These are phyloP conservation scores for Dictyostelium purpureum DNA, from an alignment of 78 protist species.

Conservation along the genomic window DNA sequence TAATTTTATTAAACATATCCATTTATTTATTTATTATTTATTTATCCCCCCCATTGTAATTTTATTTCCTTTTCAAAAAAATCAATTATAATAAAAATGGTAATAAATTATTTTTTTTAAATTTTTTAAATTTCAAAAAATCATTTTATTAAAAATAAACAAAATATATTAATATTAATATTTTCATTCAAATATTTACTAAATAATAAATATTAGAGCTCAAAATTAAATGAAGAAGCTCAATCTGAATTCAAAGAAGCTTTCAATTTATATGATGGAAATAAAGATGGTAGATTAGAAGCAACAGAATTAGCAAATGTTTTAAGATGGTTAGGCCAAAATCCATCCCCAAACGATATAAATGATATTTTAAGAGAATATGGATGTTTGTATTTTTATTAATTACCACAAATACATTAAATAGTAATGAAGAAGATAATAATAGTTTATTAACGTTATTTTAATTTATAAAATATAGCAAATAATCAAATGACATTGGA, in stretches of 20 bases:
- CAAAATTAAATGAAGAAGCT: constrained; percentile 74
- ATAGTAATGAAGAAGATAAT: not conserved
- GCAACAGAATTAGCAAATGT: constrained; percentile 34
- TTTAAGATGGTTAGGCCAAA: constrained; percentile 71
- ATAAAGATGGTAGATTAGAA: constrained; percentile 75
- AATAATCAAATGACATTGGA: constrained; percentile 26
- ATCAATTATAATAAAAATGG: not conserved
- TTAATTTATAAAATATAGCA: not conserved
- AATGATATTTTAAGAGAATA: constrained; percentile 55
- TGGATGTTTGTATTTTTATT: constrained; percentile 44
- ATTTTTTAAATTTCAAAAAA: too few species aligned
- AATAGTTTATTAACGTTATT: not conserved
- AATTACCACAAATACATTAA: not conserved
- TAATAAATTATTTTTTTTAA: too few species aligned
- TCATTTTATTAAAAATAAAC: too few species aligned
- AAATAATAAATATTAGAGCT: too few species aligned
- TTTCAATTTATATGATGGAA: constrained; percentile 40
- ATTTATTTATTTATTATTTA: too few species aligned
- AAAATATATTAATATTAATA: too few species aligned
- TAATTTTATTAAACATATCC: too few species aligned
- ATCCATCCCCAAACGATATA: constrained; percentile 33
- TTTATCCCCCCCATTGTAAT: too few species aligned
- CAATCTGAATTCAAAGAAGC: constrained; percentile 77
- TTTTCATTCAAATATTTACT: not conserved
- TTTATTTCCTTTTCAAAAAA: too few species aligned